Conservation (phyloP, 345 rosid species). For the Populus simonii region DNA sequence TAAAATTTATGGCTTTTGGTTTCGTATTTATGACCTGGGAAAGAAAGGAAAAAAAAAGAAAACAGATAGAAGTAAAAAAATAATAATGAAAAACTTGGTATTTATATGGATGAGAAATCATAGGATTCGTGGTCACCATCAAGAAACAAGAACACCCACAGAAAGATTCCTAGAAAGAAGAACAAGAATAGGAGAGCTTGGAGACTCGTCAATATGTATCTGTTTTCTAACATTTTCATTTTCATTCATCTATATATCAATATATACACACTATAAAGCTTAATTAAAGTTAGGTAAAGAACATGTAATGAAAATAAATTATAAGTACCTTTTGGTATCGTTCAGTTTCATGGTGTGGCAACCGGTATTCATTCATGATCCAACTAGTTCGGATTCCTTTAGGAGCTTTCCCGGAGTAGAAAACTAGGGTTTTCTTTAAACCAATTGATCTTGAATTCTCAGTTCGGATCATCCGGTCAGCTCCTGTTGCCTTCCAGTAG, state of each 20-base stretch:
- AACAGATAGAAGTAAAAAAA: neutral
- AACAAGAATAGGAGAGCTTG: neutral
- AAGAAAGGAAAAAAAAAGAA: neutral
- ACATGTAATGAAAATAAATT: neutral
- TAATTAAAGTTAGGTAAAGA: too few species aligned
- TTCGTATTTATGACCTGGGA: neutral
- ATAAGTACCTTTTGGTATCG: constrained; percentile 75
- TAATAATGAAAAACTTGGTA: too few species aligned
- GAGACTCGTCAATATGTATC: too few species aligned
- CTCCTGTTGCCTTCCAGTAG: constrained; percentile 99
- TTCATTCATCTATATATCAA: too few species aligned
- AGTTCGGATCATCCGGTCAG: constrained; percentile 86
- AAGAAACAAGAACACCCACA: neutral
- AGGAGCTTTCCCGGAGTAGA: constrained; percentile 98
- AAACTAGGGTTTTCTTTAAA: constrained; percentile 98
- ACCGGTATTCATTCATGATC: constrained; percentile 99
- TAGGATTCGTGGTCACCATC: neutral
- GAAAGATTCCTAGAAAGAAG: neutral
- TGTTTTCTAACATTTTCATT: too few species aligned
- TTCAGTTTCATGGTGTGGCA: constrained; percentile 94
- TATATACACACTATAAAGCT: too few species aligned
- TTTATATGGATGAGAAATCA: neutral
- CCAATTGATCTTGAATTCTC: constrained; percentile 81
- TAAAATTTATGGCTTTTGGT: neutral
- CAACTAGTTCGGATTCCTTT: constrained; percentile 95